A percentile compares a stretch with the other conserved stretches of the same genome.
Conservation (phyloP, 2,329 filamentous ascomycete species). For the Aspergillus clavatus region DNA sequence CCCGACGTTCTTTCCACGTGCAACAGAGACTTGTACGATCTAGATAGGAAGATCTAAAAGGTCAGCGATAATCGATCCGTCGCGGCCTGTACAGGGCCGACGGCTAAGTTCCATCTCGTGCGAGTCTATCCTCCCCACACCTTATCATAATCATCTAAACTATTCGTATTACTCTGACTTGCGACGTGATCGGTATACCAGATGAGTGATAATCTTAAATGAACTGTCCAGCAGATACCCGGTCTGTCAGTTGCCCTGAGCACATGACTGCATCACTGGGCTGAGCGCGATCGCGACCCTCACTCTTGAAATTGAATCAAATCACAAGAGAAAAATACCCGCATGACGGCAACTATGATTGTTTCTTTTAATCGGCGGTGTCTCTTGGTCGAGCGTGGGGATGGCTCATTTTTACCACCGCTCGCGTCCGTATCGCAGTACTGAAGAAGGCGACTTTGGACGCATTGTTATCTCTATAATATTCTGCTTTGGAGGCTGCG, state of each 20-base stretch:
- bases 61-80: neutral
- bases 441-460: too few relatives aligned
- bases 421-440: too few relatives aligned
- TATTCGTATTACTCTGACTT: too few relatives aligned
- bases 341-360: neutral
- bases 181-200: too few relatives aligned
- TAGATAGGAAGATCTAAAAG: neutral
- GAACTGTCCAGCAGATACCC: neutral
- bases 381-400: neutral
- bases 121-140: too few relatives aligned
- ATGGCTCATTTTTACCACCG: too few relatives aligned
- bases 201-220: neutral
- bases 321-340: neutral
- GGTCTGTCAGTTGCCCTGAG: neutral
- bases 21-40: neutral
- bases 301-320: neutral
- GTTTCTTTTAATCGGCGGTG: neutral
- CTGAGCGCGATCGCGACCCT: neutral
- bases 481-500: too few relatives aligned
- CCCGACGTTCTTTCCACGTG: slow-evolving; percentile 2
- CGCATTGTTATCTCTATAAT: too few relatives aligned
- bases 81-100: neutral
- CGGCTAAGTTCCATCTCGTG: neutral
- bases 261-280: slow-evolving; percentile 2
- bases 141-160: too few relatives aligned